Evolutionary conservation across 1,284 basidiomycete species (phyloP), one percentile per base, ranked within the genome.

Genomic region (Rhodotorula sp.): DNA sequence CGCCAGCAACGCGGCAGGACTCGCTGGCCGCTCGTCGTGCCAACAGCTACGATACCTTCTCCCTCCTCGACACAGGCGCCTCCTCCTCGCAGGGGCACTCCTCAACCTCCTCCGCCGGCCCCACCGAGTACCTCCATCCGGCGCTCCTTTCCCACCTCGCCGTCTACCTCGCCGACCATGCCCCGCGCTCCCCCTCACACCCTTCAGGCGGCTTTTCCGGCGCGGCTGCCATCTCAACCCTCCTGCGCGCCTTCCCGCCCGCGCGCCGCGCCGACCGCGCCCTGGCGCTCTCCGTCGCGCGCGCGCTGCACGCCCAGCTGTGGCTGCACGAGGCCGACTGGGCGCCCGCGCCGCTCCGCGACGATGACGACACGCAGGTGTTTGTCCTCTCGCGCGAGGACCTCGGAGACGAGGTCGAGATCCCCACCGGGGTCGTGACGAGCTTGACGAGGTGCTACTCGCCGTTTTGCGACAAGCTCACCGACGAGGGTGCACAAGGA

Each of bases 191-290:
- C 22, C 89, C 88, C 90, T 90, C 91, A 69, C 90, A 95, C 58
- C 90, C 91, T 0, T 95, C 94, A 81, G 89, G 89, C 4, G 85
- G 87, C 21, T 97, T 97, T 79, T 97, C 94, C 2, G 94, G 94
- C 12, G 91, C 90, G 76, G 93, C 96, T 79, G 89, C 95, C 63
- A 92, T 97, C 70, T 91, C 94, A 82, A 79, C 92, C 86, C 37
- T 60, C 34, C n/a, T 46, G 19, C 48, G 41, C 32, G 62, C 55
- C 1, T 34, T 63, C 19, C 29, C 46, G 0, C 36, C 34, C 27
- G 88, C 34, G 1, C 46, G 2, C 36, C 1, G 12, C 32, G 1
- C 29, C 50, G 55, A 44, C 48, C 29, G 58, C 50, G 17, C 41
- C 86, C 88, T 73, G 25, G 93, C 95, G 3, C 84, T 97, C 21